Conservation (phyloP, 2,329 filamentous ascomycete genomes). For the Sarocladiaceae sp. region DNA sequence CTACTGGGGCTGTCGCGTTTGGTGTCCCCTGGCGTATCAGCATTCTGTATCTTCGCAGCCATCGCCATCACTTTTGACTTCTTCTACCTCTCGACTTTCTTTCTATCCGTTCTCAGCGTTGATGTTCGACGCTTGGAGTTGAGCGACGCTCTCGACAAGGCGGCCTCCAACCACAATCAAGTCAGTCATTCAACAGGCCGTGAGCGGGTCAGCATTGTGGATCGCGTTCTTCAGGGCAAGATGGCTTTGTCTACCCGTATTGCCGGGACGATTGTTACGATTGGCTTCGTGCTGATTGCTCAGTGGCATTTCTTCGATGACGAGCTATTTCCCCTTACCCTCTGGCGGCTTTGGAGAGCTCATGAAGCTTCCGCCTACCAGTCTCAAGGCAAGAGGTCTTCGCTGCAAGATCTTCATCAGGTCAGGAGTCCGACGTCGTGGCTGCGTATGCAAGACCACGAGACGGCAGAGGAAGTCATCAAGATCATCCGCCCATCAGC, state of each 20-base stretch:
- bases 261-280: constrained; percentile 66
- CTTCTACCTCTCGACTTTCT: constrained; percentile 73
- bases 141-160: constrained; percentile 61
- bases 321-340: constrained; percentile 33
- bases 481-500: constrained; percentile 66
- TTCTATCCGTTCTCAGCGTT: constrained; percentile 70
- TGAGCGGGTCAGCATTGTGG: constrained; percentile 42
- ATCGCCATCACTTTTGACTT: constrained; percentile 72
- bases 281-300: constrained; percentile 65
- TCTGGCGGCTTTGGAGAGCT: constrained; percentile 19
- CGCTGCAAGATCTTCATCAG: constrained; percentile 61
- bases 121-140: constrained; percentile 73
- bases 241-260: constrained; percentile 65
- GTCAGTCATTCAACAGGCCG: neutral
- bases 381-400: constrained; percentile 21
- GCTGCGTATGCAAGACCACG: constrained; percentile 71
- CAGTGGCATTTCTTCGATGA: constrained; percentile 74
- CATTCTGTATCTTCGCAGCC: constrained; percentile 70
- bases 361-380: constrained; percentile 5
- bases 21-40: constrained; percentile 63
- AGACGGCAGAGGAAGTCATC: constrained; percentile 71
- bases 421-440: constrained; percentile 70
- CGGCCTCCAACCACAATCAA: constrained; percentile 35
- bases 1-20: constrained; percentile 59
- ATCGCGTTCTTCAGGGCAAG: constrained; percentile 57